Evolutionary conservation across 2,329 filamentous ascomycete species (phyloP).

Genomic region (Sordariomycetes sp.): DNA sequence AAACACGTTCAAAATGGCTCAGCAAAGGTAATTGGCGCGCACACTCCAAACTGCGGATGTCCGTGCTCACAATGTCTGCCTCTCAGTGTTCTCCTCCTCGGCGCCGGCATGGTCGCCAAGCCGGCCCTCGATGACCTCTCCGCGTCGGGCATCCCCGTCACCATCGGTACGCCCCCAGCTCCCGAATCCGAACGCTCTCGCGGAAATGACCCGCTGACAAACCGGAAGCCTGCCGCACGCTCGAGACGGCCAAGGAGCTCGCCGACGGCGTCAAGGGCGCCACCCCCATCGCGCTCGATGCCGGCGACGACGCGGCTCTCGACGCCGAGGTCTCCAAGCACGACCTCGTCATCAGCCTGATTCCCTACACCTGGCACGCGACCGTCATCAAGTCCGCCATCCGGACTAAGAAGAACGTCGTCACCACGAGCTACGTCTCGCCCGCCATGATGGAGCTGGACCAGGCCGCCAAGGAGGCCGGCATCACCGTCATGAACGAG

Average conservation of each 20-base stretch:
- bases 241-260: conserved; percentile 65
- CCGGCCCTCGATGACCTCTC: conserved; percentile 52
- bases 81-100: conserved; percentile 10
- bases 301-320: conserved; percentile 61
- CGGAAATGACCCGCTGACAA: background rate
- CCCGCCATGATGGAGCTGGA: conserved; percentile 88
- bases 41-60: background rate
- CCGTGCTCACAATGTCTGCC: background rate
- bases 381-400: conserved; percentile 89
- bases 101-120: conserved; percentile 45
- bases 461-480: conserved; percentile 69
- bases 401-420: conserved; percentile 86
- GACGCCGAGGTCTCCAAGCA: conserved; percentile 70
- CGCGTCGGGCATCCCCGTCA: conserved; percentile 46
- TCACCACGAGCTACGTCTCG: conserved; percentile 88
- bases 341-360: conserved; percentile 69
- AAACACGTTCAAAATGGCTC: background rate
- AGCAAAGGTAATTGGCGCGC: background rate
- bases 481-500: conserved; percentile 97
- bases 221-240: conserved; percentile 61
- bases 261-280: conserved; percentile 59
- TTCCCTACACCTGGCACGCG: conserved; percentile 85
- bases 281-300: conserved; percentile 70
- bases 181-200: background rate
- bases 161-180: conserved; percentile 38